Percentiles rank a stretch among this genome's conserved stretches.
phyloP scores from a whole-genome alignment of 306 rosid genomes.

The Hippophae gyantsensis region DNA sequence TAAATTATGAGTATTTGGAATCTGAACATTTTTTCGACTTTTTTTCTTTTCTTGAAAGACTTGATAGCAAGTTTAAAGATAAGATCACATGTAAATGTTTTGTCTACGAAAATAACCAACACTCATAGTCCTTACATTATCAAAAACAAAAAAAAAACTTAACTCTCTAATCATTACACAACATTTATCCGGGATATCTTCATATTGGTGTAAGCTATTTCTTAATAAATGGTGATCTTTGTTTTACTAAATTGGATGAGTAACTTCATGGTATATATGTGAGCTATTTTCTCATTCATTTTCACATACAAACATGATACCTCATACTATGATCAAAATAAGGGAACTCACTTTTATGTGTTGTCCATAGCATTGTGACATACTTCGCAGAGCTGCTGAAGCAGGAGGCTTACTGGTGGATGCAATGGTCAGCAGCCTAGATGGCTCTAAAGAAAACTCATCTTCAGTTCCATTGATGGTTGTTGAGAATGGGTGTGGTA shows the following conservation, averaged over 20 bases:
- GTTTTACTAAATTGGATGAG: too few species aligned
- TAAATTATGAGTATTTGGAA: too few species aligned
- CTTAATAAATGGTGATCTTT: background rate
- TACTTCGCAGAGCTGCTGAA: constrained; percentile 92
- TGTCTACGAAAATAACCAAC: too few species aligned
- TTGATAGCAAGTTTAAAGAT: too few species aligned
- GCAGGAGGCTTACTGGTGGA: constrained; percentile 91
- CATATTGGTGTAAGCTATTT: too few species aligned
- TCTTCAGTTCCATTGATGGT: constrained; percentile 70
- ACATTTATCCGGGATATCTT: too few species aligned
- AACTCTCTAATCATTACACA: too few species aligned
- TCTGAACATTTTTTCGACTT: too few species aligned
- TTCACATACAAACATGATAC: background rate
- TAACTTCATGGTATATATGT: background rate
- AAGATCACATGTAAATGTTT: too few species aligned
- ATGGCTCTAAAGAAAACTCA: constrained; percentile 45
- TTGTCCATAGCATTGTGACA: constrained; percentile 77
- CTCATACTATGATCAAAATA: background rate
- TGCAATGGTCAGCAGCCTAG: constrained; percentile 64
- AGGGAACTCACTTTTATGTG: constrained; percentile 22
- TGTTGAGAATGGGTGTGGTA: constrained; percentile 93
- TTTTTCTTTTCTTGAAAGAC: too few species aligned
- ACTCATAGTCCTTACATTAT: too few species aligned
- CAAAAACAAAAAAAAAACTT: too few species aligned
- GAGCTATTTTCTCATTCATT: background rate